Evolutionary conservation across 176 grass and related monocot species (phyloP), one percentile per base, ranked within the genome.

Genomic region (Cenchrus americanus): DNA sequence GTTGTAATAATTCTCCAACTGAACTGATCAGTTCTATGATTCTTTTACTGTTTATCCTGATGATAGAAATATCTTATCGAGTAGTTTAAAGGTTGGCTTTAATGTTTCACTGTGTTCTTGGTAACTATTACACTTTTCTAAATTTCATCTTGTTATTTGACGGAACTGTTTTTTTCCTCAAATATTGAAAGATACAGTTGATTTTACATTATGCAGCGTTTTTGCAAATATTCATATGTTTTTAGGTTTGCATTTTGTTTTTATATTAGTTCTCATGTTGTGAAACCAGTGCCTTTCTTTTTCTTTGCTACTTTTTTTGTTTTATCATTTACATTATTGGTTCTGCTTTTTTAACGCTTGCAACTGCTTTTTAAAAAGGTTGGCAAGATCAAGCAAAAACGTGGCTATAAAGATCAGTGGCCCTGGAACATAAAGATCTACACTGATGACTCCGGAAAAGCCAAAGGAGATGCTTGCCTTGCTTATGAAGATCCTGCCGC

Each of bases 401-500:
- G 97, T 83, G 97, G 97, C 10, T 99, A 89, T 76, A 99, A 99
- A 71, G 97, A 99, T 54, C 97, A 99, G 54, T 99, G 97, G 97
- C 97, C 97, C 54, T 99, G 92, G 90, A 99, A 99, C 92, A 99
- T 99, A 70, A 99, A 96, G 76, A 89, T 99, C 67, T 99, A 99
- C 43, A 92, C 97, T 70, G 97, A 99, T 54, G 97, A 99, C 1
- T 85, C 64, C 77, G 97, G 97, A 79, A 99, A 96, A 80, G 88
- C 87, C 41, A 99, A 99, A 89, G 97, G 97, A 66, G 97, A 99
- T 76, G 97, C 93, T 83, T 93, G 91, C 66, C 89, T 99, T 81
- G 91, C 93, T 87, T 99, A 99, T 84, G 97, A 99, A 94, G 97
- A 99, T 87, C 97, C 97, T 62, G 89, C 89, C 79, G 97, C 97